phyloP scores from a whole-genome alignment of 1,284 basidiomycete species.

The Salmacisia buchloeana region DNA sequence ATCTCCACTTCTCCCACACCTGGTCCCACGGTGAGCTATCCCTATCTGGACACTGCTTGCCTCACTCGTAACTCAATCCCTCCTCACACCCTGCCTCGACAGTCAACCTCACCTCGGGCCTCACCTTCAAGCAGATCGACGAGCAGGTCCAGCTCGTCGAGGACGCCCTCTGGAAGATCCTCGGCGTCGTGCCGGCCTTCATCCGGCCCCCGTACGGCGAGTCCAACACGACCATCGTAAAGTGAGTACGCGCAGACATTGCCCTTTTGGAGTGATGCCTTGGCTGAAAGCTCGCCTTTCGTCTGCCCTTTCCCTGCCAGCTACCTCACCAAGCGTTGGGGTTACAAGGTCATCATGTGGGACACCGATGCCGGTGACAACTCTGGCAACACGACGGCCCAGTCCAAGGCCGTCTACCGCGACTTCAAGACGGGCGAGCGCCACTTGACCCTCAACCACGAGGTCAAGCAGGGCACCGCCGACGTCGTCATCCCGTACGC shows the following conservation, averaged over 20 bases:
- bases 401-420: constrained; percentile 5
- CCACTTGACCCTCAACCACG: constrained; percentile 14
- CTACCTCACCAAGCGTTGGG: constrained; percentile 7
- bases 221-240: not conserved
- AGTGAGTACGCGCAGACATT: not conserved
- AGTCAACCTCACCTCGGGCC: constrained; percentile 7
- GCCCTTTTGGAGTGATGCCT: too few relatives aligned
- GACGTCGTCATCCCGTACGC: constrained; percentile 10
- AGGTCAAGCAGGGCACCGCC: constrained; percentile 11
- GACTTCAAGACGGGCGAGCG: constrained; percentile 9
- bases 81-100: not conserved
- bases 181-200: constrained; percentile 14
- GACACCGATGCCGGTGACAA: constrained; percentile 5
- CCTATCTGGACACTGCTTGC: not conserved
- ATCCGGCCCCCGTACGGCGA: constrained; percentile 13
- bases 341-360: constrained; percentile 11
- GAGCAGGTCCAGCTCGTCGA: constrained; percentile 16
- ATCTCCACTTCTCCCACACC: constrained; percentile 14
- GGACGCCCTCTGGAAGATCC: constrained; percentile 17
- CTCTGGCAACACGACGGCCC: constrained; percentile 3
- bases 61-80: not conserved
- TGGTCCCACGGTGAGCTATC: constrained; percentile 11
- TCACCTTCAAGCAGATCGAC: constrained; percentile 10
- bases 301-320: not conserved
- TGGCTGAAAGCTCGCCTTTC: not conserved